A percentile compares a stretch with the other conserved stretches of the same genome.
Conservation (phyloP, 345 rosid species). For the Salix purpurea region DNA sequence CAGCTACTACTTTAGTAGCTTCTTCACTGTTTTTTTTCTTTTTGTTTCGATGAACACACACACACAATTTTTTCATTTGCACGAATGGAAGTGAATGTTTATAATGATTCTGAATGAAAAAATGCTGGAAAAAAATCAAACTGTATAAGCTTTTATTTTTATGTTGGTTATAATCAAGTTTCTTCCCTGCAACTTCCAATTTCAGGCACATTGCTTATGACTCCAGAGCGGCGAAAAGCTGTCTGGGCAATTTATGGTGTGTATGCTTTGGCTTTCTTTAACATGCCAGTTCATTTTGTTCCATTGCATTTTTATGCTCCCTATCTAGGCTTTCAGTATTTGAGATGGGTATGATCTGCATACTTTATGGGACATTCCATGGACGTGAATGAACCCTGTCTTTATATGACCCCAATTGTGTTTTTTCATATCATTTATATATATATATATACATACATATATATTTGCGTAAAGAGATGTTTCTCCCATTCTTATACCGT, state of each 20-base stretch:
- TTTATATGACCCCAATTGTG: not conserved
- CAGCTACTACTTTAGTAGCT: too few relatives aligned
- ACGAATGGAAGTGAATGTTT: too few relatives aligned
- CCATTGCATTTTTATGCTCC: not conserved
- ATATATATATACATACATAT: too few relatives aligned
- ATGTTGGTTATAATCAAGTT: not conserved
- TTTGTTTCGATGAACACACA: too few relatives aligned
- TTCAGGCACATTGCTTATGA: constrained; percentile 53
- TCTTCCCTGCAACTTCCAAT: not conserved
- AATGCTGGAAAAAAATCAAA: too few relatives aligned
- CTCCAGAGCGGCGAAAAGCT: constrained; percentile 44
- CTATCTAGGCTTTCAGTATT: not conserved
- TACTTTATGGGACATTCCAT: not conserved
- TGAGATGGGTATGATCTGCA: not conserved
- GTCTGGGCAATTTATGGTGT: constrained; percentile 61
- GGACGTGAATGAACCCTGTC: not conserved
- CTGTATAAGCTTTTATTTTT: too few relatives aligned
- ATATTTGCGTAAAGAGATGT: not conserved
- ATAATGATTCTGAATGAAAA: too few relatives aligned
- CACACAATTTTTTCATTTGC: too few relatives aligned
- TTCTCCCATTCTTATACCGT: not conserved
- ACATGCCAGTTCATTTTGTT: not conserved
- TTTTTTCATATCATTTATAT: too few relatives aligned
- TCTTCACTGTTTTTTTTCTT: too few relatives aligned
- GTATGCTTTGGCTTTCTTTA: not conserved